Percentiles rank a stretch among this genome's conserved stretches.
phyloP scores from a whole-genome alignment of 129 eudicot species.

The Glebionis coronaria region DNA sequence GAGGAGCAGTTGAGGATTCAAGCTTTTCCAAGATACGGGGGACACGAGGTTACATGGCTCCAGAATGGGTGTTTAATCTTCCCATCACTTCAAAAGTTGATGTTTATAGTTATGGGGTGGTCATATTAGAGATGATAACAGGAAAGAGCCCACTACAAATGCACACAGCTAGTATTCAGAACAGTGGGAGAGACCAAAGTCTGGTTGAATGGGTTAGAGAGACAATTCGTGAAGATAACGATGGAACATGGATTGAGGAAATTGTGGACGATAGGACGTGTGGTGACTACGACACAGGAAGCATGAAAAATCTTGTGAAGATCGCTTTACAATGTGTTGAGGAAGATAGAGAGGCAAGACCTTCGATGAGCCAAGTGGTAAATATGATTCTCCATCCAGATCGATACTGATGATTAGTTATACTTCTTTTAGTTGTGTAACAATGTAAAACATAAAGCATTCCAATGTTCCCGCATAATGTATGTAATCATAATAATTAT shows the following conservation, averaged over 20 bases:
- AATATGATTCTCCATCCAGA: constrained; percentile 31
- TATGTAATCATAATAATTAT: too few species aligned
- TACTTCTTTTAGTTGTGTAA: background rate
- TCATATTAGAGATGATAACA: constrained; percentile 43
- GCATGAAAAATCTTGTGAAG: constrained; percentile 23
- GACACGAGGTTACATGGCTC: constrained; percentile 71
- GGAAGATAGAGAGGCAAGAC: constrained; percentile 46
- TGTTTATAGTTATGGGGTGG: constrained; percentile 52
- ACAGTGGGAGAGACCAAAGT: constrained; percentile 19
- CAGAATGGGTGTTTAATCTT: constrained; percentile 49
- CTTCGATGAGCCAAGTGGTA: constrained; percentile 47
- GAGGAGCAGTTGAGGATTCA: constrained; percentile 20
- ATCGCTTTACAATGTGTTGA: constrained; percentile 49
- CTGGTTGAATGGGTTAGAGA: constrained; percentile 39
- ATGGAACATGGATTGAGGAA: constrained; percentile 20
- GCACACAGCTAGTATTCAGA: background rate
- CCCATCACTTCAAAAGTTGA: constrained; percentile 55
- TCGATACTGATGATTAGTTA: constrained; percentile 7
- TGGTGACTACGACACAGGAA: constrained; percentile 18
- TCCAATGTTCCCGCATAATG: too few species aligned
- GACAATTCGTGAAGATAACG: constrained; percentile 6
- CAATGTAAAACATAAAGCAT: too few species aligned
- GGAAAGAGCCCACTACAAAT: constrained; percentile 37
- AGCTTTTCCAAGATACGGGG: constrained; percentile 50
- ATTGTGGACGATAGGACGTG: constrained; percentile 25